These are phyloP conservation scores for Alternaria incomplexa DNA, from an alignment of 2,329 filamentous ascomycete species.

Conservation along the genomic window DNA sequence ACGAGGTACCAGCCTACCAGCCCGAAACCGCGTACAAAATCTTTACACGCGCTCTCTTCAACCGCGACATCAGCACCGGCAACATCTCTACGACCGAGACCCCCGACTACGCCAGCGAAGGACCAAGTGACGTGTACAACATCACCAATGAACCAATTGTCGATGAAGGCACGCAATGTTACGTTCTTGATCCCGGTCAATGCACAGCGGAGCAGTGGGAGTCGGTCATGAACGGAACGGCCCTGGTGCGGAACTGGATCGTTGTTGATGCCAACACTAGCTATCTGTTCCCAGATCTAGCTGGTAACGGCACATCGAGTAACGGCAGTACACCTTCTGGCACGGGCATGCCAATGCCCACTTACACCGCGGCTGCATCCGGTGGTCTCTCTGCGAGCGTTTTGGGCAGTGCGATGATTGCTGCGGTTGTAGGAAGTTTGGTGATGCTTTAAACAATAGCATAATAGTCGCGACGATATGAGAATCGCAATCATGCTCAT, in stretches of 20 bases:
- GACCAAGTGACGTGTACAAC: constrained; percentile 49
- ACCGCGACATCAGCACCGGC: constrained; percentile 62
- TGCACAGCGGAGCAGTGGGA: constrained; percentile 42
- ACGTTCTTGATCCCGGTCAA: constrained; percentile 36
- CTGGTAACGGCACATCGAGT: constrained; percentile 16
- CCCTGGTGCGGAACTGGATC: constrained; percentile 43
- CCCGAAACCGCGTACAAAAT: constrained; percentile 59
- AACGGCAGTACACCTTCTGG: constrained; percentile 8
- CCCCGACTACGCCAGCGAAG: constrained; percentile 44
- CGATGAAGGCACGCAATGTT: constrained; percentile 46
- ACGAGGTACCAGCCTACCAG: constrained; percentile 57
- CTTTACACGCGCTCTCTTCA: constrained; percentile 60
- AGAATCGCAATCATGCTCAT: not conserved
- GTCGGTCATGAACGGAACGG: constrained; percentile 39
- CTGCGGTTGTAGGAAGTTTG: constrained; percentile 12
- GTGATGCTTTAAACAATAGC: constrained; percentile 8
- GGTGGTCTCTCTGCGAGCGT: constrained; percentile 3
- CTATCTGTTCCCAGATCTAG: constrained; percentile 36
- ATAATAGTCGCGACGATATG: not conserved
- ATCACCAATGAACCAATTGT: constrained; percentile 55
- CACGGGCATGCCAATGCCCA: not conserved
- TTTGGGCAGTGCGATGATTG: constrained; percentile 11
- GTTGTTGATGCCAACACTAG: constrained; percentile 43
- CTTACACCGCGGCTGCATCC: constrained; percentile 15
- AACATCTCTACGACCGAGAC: constrained; percentile 51